Evolutionary conservation across 371 early-diverging fungal genomes (phyloP).

Genomic region (Mucor circinelloides): DNA sequence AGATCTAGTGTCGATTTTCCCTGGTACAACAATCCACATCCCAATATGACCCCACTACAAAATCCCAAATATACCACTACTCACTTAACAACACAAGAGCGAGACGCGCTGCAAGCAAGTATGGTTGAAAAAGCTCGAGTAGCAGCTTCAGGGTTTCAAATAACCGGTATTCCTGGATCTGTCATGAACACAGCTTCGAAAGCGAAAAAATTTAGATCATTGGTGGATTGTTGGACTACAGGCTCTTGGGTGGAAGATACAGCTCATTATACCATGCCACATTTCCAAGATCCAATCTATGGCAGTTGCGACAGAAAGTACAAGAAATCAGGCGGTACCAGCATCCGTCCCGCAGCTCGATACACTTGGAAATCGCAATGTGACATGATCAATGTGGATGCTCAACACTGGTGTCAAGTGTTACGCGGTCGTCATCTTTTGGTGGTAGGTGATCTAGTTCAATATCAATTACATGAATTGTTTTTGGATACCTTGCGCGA

Average conservation of each 20-base stretch:
- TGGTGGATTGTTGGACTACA: slow-evolving; percentile 35
- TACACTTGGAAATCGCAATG: slow-evolving; percentile 35
- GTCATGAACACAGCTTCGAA: not conserved
- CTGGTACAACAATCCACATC: slow-evolving; percentile 18
- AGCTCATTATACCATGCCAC: slow-evolving; percentile 18
- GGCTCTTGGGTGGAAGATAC: slow-evolving; percentile 25
- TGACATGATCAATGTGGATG: slow-evolving; percentile 12
- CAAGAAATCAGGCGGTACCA: slow-evolving; percentile 7
- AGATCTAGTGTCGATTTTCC: slow-evolving; percentile 1
- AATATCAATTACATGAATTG: slow-evolving; percentile 61
- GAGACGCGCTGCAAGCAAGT: slow-evolving; percentile 2
- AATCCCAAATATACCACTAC: slow-evolving; percentile 5
- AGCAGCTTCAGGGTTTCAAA: not conserved
- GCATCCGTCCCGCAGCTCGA: slow-evolving; percentile 22
- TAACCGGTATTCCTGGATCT: slow-evolving; percentile 27
- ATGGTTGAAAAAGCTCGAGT: slow-evolving; percentile 10
- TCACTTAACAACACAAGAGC: slow-evolving; percentile 13
- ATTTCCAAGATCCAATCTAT: slow-evolving; percentile 50
- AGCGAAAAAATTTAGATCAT: slow-evolving; percentile 13
- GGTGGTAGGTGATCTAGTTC: slow-evolving; percentile 61
- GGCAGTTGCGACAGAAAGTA: slow-evolving; percentile 40
- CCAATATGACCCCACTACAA: not conserved
- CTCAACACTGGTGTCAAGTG: slow-evolving; percentile 35
- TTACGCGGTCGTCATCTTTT: slow-evolving; percentile 42
- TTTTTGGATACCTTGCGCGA: slow-evolving; percentile 50